Percentiles rank a stretch among this genome's conserved stretches.
These are phyloP conservation scores for Hymenoscyphus fructigenus DNA, from an alignment of 2,329 filamentous ascomycete species.

Conservation along the genomic window DNA sequence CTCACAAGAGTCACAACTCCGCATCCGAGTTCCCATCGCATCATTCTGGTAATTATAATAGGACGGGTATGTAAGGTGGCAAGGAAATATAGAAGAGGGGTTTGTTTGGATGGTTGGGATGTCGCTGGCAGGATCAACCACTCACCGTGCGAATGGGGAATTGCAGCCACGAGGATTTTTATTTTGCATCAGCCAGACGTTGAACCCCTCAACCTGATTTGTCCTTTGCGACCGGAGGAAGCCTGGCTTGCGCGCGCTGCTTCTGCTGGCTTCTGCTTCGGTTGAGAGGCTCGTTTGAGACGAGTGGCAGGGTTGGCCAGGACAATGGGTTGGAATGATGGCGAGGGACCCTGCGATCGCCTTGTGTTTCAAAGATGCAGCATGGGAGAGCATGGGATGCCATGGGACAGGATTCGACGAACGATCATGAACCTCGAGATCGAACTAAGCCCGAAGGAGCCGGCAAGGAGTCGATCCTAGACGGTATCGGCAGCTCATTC, in stretches of 20 bases:
- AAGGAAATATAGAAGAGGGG: background rate
- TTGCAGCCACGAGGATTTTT: slow-evolving; percentile 5
- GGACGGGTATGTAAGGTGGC: background rate
- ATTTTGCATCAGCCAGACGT: background rate
- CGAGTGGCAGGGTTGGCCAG: background rate
- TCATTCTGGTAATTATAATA: slow-evolving; percentile 5
- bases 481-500: slow-evolving; percentile 9
- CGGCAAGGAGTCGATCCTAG: slow-evolving; percentile 1
- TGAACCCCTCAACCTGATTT: background rate
- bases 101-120: background rate
- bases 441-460: slow-evolving; percentile 7
- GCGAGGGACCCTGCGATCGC: background rate
- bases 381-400: background rate
- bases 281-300: background rate
- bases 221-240: background rate
- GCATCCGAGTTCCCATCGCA: background rate
- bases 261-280: too few relatives aligned
- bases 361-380: slow-evolving; percentile 8
- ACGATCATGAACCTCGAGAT: slow-evolving; percentile 7
- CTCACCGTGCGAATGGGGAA: background rate
- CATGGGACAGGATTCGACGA: slow-evolving; percentile 5
- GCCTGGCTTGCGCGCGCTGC: background rate
- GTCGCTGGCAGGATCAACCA: background rate
- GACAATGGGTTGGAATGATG: background rate
- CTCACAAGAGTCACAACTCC: background rate